phyloP scores from a whole-genome alignment of 169 alveolate species.

The Plasmodium vivax region DNA sequence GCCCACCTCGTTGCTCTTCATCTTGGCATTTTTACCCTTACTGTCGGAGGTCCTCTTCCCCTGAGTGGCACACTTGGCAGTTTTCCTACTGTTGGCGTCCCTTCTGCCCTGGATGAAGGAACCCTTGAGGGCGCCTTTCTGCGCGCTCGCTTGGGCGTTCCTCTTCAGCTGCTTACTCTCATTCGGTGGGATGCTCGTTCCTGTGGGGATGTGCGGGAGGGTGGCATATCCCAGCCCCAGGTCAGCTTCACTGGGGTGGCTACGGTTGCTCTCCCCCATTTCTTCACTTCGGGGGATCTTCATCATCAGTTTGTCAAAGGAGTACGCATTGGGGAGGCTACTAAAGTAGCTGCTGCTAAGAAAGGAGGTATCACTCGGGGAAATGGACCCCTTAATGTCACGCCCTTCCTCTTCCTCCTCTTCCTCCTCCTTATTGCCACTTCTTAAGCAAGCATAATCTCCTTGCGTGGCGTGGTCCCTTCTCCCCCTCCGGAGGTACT shows the following conservation, averaged over 20 bases:
- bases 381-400: background rate
- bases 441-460: background rate
- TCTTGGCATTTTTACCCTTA: background rate
- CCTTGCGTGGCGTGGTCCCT: background rate
- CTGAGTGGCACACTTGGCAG: background rate
- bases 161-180: constrained; percentile 5
- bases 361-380: background rate
- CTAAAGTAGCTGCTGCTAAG: background rate
- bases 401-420: background rate
- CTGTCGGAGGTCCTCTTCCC: background rate
- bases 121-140: background rate
- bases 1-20: background rate
- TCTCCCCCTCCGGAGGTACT: background rate
- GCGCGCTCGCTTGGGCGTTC: background rate
- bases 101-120: background rate
- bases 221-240: background rate
- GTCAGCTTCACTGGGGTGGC: background rate
- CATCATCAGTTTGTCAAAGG: constrained; percentile 26
- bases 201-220: background rate
- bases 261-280: background rate
- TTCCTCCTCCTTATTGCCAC: background rate
- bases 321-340: background rate
- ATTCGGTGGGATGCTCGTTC: background rate
- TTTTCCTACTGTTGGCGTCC: constrained; percentile 1
- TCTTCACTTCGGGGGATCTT: background rate